These are phyloP conservation scores for Metschnikowia gelsemii DNA, from an alignment of 805 yeast genomes.

Conservation along the genomic window DNA sequence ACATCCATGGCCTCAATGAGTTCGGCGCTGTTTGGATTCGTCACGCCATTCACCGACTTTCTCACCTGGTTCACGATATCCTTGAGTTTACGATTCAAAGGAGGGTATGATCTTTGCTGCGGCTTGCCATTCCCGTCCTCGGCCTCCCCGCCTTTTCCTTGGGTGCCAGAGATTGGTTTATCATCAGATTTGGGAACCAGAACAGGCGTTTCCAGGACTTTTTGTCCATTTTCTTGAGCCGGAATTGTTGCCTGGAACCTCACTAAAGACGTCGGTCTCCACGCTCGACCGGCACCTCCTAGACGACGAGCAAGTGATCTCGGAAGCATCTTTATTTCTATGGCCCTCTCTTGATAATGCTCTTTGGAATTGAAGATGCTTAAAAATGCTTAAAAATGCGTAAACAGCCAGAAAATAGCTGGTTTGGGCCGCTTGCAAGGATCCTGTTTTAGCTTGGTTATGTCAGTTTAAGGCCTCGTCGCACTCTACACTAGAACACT, in stretches of 20 bases:
- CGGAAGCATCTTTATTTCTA: no score
- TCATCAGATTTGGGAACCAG: no score
- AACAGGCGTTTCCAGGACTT: no score
- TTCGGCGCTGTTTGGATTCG: conserved; percentile 13
- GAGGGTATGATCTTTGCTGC: conserved; percentile 1
- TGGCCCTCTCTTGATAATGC: no score
- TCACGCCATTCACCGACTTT: conserved; percentile 22
- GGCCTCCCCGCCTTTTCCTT: background rate
- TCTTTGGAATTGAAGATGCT: no score
- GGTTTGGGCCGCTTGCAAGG: background rate
- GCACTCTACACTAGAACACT: no score
- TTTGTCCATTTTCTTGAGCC: background rate
- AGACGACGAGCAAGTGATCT: conserved; percentile 14
- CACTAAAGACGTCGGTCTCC: conserved; percentile 10
- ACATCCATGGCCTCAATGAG: conserved; percentile 35
- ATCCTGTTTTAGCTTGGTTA: background rate
- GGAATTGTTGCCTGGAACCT: conserved; percentile 12
- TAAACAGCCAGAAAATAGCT: no score
- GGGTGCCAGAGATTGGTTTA: background rate
- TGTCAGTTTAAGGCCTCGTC: conserved; percentile 1
- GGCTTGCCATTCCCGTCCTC: conserved; percentile 2
- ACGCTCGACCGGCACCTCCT: conserved; percentile 9
- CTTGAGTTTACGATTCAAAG: conserved; percentile 29
- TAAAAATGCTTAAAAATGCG: no score
- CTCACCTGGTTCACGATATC: conserved; percentile 37